Conservation (phyloP, 805 yeast genomes). For the Saccharomycopsis guyanensis region DNA sequence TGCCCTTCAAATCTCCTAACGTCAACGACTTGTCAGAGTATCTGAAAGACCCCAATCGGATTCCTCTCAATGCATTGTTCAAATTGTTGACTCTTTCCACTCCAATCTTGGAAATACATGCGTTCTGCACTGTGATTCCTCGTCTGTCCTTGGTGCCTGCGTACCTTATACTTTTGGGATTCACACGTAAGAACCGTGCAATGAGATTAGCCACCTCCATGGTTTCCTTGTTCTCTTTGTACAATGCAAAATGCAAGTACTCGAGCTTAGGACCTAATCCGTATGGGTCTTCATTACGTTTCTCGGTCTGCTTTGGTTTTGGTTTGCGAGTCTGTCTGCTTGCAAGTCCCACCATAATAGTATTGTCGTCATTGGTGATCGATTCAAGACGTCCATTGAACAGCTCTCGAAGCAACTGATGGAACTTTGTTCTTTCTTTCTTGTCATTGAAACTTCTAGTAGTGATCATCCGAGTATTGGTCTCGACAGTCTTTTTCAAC, state of each 20-base stretch:
- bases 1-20: slow-evolving; percentile 82
- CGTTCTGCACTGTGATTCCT: slow-evolving; percentile 86
- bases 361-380: slow-evolving; percentile 60
- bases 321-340: slow-evolving; percentile 31
- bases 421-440: slow-evolving; percentile 66
- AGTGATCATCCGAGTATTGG: slow-evolving; percentile 54
- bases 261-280: slow-evolving; percentile 67
- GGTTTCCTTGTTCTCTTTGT: slow-evolving; percentile 94
- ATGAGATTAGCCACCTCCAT: slow-evolving; percentile 85
- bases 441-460: slow-evolving; percentile 51
- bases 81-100: slow-evolving; percentile 70
- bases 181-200: slow-evolving; percentile 64
- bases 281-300: slow-evolving; percentile 50
- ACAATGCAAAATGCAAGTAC: slow-evolving; percentile 68
- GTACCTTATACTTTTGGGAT: slow-evolving; percentile 62
- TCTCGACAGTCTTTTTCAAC: slow-evolving; percentile 36
- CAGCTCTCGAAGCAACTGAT: slow-evolving; percentile 64
- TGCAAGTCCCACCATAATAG: slow-evolving; percentile 54
- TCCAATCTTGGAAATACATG: slow-evolving; percentile 59
- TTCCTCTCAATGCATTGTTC: slow-evolving; percentile 70
- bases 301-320: slow-evolving; percentile 29
- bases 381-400: slow-evolving; percentile 75
- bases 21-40: slow-evolving; percentile 56
- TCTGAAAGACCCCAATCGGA: slow-evolving; percentile 69
- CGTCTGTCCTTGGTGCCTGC: slow-evolving; percentile 98